Evolutionary conservation across 805 yeast genomes (phyloP), one percentile per base, ranked within the genome.

Genomic region (Spathaspora gorwiae): DNA sequence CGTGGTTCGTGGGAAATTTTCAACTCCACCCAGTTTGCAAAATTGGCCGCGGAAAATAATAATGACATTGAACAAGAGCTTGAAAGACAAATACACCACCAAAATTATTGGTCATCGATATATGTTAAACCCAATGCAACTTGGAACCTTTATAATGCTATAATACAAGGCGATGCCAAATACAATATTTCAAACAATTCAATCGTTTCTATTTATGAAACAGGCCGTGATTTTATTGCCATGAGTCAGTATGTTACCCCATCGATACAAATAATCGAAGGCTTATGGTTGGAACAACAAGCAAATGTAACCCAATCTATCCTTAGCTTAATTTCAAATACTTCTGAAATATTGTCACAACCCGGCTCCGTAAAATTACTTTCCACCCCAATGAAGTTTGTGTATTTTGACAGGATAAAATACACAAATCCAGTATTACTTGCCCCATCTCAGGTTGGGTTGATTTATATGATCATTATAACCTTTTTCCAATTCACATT

Each of bases 381-480:
- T 8, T 51, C 70, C 29, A 55, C 53, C 19, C 72, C 71, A n/a
- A 63, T 75, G 12, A 49, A 47, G 1, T 66, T 78, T 45, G 29
- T 49, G 1, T 60, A 52, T 35, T 37, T 55, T 2, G 89, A 85
- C 55, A 61, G 69, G 41, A 66, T 70, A n/a, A 86, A 87, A 2
- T 69, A 66, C 43, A 61, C 62, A 1, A 66, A 79, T 53, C 67
- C 77, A 2, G 80, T 78, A 5, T 57, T 81, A 11, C 53, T 74
- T 37, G 90, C 90, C 0, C 89, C 90, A 5, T 61, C 80, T 5
- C 92, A 85, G 60, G 83, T 86, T 48, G 94, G 94, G 42, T 72
- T 84, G 51, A 83, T 87, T 60, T 86, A 80, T 58, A 68, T 84
- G 58, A 75, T 87, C 54, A 80, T 87, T 58, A 60, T 85, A 46